Conservation (phyloP, 257 asterid species). For the Gentiana macrophylla region DNA sequence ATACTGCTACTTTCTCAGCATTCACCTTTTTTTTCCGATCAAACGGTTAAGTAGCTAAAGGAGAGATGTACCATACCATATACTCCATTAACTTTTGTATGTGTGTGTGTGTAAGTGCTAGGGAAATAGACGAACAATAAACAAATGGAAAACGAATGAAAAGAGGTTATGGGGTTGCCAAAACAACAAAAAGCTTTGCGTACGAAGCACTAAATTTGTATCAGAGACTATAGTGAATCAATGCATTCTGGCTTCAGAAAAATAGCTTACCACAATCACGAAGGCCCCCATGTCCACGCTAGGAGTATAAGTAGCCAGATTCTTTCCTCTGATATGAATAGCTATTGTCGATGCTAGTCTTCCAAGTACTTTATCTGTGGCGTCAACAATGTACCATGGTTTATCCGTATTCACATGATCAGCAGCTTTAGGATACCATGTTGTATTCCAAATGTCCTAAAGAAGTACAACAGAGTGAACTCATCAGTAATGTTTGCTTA, state of each 20-base stretch:
- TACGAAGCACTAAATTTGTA: too few species aligned
- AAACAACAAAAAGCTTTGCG: background rate
- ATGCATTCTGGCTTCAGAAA: background rate
- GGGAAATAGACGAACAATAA: slow-evolving; percentile 1
- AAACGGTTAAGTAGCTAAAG: too few species aligned
- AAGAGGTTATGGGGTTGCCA: background rate
- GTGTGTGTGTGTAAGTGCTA: too few species aligned
- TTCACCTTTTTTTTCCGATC: slow-evolving; percentile 42
- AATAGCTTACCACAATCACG: slow-evolving; percentile 59
- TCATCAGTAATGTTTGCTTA: too few species aligned
- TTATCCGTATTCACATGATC: slow-evolving; percentile 80
- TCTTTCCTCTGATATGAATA: slow-evolving; percentile 81
- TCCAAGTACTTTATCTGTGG: slow-evolving; percentile 84
- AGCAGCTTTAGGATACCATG: slow-evolving; percentile 93
- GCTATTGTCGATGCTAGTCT: slow-evolving; percentile 91
- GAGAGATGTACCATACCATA: too few species aligned
- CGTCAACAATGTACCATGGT: slow-evolving; percentile 88
- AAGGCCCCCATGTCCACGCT: slow-evolving; percentile 99
- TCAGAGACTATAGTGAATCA: too few species aligned
- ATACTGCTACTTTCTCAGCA: slow-evolving; percentile 86
- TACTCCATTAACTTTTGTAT: too few species aligned
- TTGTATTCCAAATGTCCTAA: slow-evolving; percentile 85
- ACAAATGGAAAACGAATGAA: background rate
- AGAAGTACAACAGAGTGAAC: slow-evolving; percentile 7
- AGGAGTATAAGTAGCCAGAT: slow-evolving; percentile 83